Conservation (phyloP, 2,329 filamentous ascomycete genomes). For the Magnaporthiopsis rhizophila region DNA sequence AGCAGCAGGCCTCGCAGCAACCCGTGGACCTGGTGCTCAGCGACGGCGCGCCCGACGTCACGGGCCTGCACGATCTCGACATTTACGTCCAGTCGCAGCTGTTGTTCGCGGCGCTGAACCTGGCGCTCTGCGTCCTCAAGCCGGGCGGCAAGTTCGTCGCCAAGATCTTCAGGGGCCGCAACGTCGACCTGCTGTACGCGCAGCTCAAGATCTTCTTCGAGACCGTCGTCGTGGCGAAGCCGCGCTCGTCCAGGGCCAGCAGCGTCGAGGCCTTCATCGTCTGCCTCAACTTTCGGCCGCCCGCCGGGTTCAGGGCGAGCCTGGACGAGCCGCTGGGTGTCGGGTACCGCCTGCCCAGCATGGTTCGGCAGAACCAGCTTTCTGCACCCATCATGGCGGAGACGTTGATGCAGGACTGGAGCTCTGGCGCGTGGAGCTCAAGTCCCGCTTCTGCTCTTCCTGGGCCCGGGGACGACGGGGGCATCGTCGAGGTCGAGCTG, state of each 20-base stretch:
- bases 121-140: slow-evolving; percentile 84
- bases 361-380: slow-evolving; percentile 28
- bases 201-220: slow-evolving; percentile 90
- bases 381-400: slow-evolving; percentile 28
- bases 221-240: slow-evolving; percentile 84
- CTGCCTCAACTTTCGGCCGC: slow-evolving; percentile 80
- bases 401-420: slow-evolving; percentile 36
- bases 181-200: slow-evolving; percentile 91
- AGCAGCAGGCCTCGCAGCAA: slow-evolving; percentile 54
- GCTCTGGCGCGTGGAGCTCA: slow-evolving; percentile 35
- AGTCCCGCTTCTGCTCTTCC: slow-evolving; percentile 12
- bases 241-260: slow-evolving; percentile 86
- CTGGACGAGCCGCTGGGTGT: slow-evolving; percentile 68
- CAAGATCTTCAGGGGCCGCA: slow-evolving; percentile 91
- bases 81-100: slow-evolving; percentile 97
- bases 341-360: slow-evolving; percentile 42
- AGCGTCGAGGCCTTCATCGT: slow-evolving; percentile 97
- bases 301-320: slow-evolving; percentile 65
- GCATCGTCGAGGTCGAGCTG: slow-evolving; percentile 38
- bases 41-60: slow-evolving; percentile 93
- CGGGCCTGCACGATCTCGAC: slow-evolving; percentile 91
- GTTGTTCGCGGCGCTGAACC: slow-evolving; percentile 86
- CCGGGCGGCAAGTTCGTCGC: slow-evolving; percentile 95
- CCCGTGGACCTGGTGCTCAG: slow-evolving; percentile 91
- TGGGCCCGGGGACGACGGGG: slow-evolving; percentile 13